Evolutionary conservation across 768 basidiomycete species (phyloP).

Genomic region (Psilocybe cubensis): DNA sequence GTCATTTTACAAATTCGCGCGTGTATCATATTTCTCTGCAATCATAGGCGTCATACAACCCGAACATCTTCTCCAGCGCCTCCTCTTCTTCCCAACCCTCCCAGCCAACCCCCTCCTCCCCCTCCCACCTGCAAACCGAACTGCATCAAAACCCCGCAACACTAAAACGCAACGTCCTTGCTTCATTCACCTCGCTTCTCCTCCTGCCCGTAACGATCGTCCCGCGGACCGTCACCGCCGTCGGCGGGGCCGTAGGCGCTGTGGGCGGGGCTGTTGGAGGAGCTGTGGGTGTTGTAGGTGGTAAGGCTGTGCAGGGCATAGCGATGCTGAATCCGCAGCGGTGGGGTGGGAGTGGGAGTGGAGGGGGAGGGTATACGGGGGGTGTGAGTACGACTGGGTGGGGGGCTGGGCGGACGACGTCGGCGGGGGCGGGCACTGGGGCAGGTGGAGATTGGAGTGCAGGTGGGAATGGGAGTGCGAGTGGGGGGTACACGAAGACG

Average conservation of each 20-base stretch:
- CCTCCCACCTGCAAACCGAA: background rate
- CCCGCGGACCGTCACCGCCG: constrained; percentile 75
- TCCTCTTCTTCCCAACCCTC: background rate
- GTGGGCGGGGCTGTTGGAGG: constrained; percentile 46
- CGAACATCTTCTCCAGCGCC: constrained; percentile 14
- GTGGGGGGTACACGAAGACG: background rate
- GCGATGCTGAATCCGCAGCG: constrained; percentile 89
- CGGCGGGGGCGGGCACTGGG: too few species aligned
- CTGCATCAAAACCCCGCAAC: constrained; percentile 76
- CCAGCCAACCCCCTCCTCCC: background rate
- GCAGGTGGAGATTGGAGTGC: constrained; percentile 36
- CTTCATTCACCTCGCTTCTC: constrained; percentile 88
- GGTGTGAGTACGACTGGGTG: too few species aligned
- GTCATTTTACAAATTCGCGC: background rate
- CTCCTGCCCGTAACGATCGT: constrained; percentile 96
- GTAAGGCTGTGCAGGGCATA: constrained; percentile 82
- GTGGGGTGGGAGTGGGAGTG: constrained; percentile 54
- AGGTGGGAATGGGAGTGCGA: background rate
- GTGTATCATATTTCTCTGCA: background rate
- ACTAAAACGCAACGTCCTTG: constrained; percentile 90
- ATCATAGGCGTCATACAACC: background rate
- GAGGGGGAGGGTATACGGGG: too few species aligned
- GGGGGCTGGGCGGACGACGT: too few species aligned
- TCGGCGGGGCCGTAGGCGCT: constrained; percentile 66
- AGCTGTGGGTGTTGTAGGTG: constrained; percentile 73